Evolutionary conservation across 2,329 filamentous ascomycete genomes (phyloP), one percentile per base, ranked within the genome.

Genomic region (Pestalotiopsis sp.): DNA sequence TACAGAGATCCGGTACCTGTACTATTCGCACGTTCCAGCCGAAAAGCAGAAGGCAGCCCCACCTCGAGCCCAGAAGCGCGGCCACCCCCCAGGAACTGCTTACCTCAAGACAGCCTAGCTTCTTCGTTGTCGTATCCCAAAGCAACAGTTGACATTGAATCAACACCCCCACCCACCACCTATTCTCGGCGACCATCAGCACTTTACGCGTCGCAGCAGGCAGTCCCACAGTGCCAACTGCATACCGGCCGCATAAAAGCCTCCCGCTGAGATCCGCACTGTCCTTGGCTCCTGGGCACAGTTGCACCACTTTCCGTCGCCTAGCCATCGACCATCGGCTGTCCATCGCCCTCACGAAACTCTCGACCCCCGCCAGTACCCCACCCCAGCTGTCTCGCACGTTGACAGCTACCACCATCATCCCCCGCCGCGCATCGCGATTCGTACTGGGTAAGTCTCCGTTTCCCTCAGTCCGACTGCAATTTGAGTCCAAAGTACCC

Each of bases 1-100:
- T 75, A 71, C 71, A n/a, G 45, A n/a, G 6, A 20, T 5, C 17
- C 12, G 13, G 45, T 52, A 52, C 45, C 17, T 52, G 45, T 52
- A 27, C 40, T 23, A 45, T 40, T 31, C 45, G 65, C 40, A 58
- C 66, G 59, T 68, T 38, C 59, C 45, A 52, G 45, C 45, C 65
- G 60, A 52, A 52, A n/a, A 36, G 31, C 31, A 36, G 31, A 36
- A 52, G n/a, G 45, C 14, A 52, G 45, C 45, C 45, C 45, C 45
- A 52, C 45, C 45, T 52, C 17, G 45, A 52, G 45, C 45, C 45
- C 45, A 52, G 45, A 23, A 52, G 17, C 45, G 45, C 45, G 45
- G 45, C 45, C 45, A 52, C 45, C 45, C 45, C 59, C 59, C 59
- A 62, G 31, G 59, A 62, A 36, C 27, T 62, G 59, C 59, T 23